Evolutionary conservation across 148 eudicot genomes (phyloP), one percentile per base, ranked within the genome.

Genomic region (Chenopodium album): DNA sequence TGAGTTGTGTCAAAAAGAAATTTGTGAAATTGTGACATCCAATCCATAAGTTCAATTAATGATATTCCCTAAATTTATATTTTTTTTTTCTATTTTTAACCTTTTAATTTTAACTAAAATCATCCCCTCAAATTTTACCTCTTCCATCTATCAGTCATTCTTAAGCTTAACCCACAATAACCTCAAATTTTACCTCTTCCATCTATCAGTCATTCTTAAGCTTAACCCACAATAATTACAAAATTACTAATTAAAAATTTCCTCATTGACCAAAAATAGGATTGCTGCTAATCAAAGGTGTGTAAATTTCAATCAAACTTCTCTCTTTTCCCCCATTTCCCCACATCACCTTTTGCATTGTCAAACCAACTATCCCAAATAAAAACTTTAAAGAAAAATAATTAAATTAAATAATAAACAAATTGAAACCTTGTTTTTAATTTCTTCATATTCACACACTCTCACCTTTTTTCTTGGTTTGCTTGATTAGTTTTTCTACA

Each of bases 291-390:
- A 78, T 52, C 32, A 29, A 16, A 10, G n/a, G 41, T 20, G 37
- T 48, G 67, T 26, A 23, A 82, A 74, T 50, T 50, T 63, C 85
- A 78, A 83, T 78, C 85, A 83, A 83, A 72, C 22, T 48, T 4
- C 56, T 56, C 32, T 20, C 37, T 47, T 82, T 82, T 75, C 64
- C 85, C 75, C 75, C 47, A 59, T 52, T 79, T 72, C 19, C 75
- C 76, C 64, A 41, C 76, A 44, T 56, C 73, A 63, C 75, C 32
- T 60, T 60, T 69, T 69, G 54, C 76, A 64, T 84, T 79, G 68
- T n/a, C 81, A 62, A 73, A 77, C 63, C 56, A 82, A 59, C 26
- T 46, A 13, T 22, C 44, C 26, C 62, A 11, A 41, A 14, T 52
- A 31, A 47, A 73, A 73, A 11, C 4, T 52, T 10, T 34, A 34